Base-by-base conservation (phyloP, 371 early-diverging fungal species). In the Fennellomyces sp. region DNA sequence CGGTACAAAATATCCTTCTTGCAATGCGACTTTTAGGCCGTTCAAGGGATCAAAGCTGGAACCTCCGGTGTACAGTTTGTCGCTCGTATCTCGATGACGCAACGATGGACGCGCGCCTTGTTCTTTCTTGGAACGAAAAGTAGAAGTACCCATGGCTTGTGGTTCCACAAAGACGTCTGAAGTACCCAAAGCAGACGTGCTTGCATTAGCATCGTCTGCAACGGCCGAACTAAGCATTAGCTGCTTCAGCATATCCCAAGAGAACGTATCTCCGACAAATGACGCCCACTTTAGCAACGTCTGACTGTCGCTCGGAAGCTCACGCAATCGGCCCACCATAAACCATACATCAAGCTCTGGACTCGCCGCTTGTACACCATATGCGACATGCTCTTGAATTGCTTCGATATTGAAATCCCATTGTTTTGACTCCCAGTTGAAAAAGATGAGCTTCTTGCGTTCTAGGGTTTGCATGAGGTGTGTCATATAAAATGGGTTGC, bases 391-490 rank as follows among this genome's bases (percentile, higher is more conserved):
- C 7, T 60, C 45, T 26, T 74, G 66, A 17, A 79, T 72, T n/a
- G 67, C 71, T 8, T 51, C 36, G 3, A 76, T 27, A 39, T 76
- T 70, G 38, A 69, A 79, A 21, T 71, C 75, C 80, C 80, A 79
- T 57, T 73, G 61, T 21, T 76, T 79, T 33, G 69, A 62, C n/a
- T 73, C 70, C 80, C 80, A 79, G 42, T 76, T 70, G 51, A 79
- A 79, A 38, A 70, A 79, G 5, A 79, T 79, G 4, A 72, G 49
- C 30, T 70, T 72, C 50, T 79, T 76, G 49, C 74, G 74, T 52
- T 73, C 75, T 25, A 75, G 53, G 3, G 71, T 62, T 33, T 53
- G 59, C 13, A 79, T 50, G 25, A 76, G 42, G 42, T 76, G 80
- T 6, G 69, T 42, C 5, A 66, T 66, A 41, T 79, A 79, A 48